phyloP scores from a whole-genome alignment of 257 asterid species.

The Eucommia ulmoides region DNA sequence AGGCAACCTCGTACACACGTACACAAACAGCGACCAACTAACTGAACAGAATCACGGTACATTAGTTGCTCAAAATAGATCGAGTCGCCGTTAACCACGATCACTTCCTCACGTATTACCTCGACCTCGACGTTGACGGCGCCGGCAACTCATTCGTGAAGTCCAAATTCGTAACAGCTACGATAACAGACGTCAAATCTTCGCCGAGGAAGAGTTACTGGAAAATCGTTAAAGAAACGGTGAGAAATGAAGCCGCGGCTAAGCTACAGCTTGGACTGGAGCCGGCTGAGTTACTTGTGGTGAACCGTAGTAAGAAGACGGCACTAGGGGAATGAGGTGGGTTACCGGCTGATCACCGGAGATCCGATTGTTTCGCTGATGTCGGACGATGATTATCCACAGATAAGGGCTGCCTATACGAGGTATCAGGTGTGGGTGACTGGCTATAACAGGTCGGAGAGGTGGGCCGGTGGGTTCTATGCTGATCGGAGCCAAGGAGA shows the following conservation, averaged over 20 bases:
- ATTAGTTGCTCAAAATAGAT: constrained; percentile 41
- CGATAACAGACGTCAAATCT: constrained; percentile 2
- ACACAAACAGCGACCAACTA: constrained; percentile 16
- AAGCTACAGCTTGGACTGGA: constrained; percentile 21
- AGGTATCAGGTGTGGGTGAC: constrained; percentile 60
- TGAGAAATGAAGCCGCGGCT: constrained; percentile 33
- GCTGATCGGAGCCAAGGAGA: constrained; percentile 58
- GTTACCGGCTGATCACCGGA: constrained; percentile 48
- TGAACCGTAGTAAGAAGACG: constrained; percentile 49
- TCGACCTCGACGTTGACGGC: constrained; percentile 66
- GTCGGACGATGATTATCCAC: constrained; percentile 43
- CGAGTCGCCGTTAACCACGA: constrained; percentile 48
- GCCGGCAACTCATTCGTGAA: constrained; percentile 32
- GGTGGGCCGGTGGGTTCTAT: constrained; percentile 71
- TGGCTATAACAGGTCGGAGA: constrained; percentile 36
- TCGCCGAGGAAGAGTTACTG: constrained; percentile 66
- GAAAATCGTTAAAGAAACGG: constrained; percentile 37
- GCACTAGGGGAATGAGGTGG: constrained; percentile 36
- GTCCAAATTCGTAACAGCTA: constrained; percentile 24
- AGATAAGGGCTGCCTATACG: constrained; percentile 46
- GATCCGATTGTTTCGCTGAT: constrained; percentile 31
- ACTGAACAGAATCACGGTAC: constrained; percentile 28
- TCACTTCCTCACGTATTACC: constrained; percentile 51
- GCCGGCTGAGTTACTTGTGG: constrained; percentile 34
- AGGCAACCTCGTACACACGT: constrained; percentile 32